A percentile compares a stretch with the other conserved stretches of the same genome.
Evolutionary conservation across 352 stramenopile species (phyloP).

Genomic region (Phytophthora pluvialis): DNA sequence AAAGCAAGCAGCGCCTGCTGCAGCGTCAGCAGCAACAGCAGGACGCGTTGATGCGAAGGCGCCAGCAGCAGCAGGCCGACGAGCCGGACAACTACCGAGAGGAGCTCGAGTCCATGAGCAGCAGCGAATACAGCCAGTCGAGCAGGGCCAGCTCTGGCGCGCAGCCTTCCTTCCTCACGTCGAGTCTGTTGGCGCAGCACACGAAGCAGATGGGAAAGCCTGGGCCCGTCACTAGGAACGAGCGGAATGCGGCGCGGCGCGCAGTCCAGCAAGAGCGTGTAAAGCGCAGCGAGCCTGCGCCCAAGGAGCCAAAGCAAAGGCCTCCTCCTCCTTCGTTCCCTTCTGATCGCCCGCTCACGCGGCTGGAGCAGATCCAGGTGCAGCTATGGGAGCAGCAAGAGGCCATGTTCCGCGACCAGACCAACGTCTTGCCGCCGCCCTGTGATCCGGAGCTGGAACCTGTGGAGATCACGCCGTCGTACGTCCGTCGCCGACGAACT

Average conservation of each 20-base stretch:
- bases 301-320: slow-evolving; percentile 1
- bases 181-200: slow-evolving; percentile 55
- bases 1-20: slow-evolving; percentile 34
- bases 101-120: slow-evolving; percentile 21
- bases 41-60: slow-evolving; percentile 22
- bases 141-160: slow-evolving; percentile 22
- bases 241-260: slow-evolving; percentile 12
- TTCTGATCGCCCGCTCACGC: slow-evolving; percentile 35
- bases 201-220: slow-evolving; percentile 55
- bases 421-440: background rate
- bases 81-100: slow-evolving; percentile 23
- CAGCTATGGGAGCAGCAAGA: slow-evolving; percentile 38
- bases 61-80: slow-evolving; percentile 20
- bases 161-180: slow-evolving; percentile 44
- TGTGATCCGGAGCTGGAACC: slow-evolving; percentile 26
- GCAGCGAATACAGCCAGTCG: slow-evolving; percentile 45
- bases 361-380: slow-evolving; percentile 37
- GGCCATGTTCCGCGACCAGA: slow-evolving; percentile 28
- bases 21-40: slow-evolving; percentile 40
- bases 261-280: slow-evolving; percentile 19
- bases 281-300: slow-evolving; percentile 10
- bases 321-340: slow-evolving; percentile 2
- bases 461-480: slow-evolving; percentile 15
- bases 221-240: slow-evolving; percentile 44
- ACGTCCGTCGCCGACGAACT: slow-evolving; percentile 13